phyloP scores from a whole-genome alignment of 495 filamentous ascomycete genomes.

The Niebla homalea region DNA sequence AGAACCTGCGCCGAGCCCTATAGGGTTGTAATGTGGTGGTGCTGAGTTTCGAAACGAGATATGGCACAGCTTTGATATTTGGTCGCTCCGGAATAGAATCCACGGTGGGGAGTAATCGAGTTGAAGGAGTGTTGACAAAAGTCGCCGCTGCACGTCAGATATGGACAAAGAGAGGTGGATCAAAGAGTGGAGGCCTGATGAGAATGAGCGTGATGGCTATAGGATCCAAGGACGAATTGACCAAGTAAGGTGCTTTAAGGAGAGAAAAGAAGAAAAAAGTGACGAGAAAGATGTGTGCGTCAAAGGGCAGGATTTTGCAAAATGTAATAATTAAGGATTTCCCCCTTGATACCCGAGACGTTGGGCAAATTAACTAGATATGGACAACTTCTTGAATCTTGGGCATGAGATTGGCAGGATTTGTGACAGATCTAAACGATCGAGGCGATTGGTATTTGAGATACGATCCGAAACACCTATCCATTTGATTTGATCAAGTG shows the following conservation, averaged over 20 bases:
- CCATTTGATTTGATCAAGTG: no score
- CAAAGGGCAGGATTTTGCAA: background rate
- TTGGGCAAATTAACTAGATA: background rate
- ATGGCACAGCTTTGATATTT: background rate
- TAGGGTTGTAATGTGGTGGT: background rate
- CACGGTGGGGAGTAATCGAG: constrained; percentile 2
- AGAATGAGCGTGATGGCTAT: no score
- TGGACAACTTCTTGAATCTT: background rate
- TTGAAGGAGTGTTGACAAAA: background rate
- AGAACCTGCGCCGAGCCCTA: constrained; percentile 2
- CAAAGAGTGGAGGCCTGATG: no score
- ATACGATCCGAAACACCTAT: no score
- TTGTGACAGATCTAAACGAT: constrained; percentile 1
- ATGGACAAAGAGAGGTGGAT: background rate
- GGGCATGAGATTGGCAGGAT: background rate
- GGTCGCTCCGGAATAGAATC: background rate
- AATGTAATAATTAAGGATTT: background rate
- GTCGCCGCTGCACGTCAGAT: constrained; percentile 5
- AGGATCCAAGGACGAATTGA: no score
- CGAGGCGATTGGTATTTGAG: background rate
- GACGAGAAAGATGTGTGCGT: background rate
- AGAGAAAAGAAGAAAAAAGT: background rate
- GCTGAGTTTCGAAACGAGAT: background rate
- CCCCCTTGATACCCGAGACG: constrained; percentile 5
- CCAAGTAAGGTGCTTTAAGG: background rate